Percentiles rank a stretch among this genome's conserved stretches.
phyloP scores from a whole-genome alignment of 2,329 filamentous ascomycete species.

The Botrytis porri region DNA sequence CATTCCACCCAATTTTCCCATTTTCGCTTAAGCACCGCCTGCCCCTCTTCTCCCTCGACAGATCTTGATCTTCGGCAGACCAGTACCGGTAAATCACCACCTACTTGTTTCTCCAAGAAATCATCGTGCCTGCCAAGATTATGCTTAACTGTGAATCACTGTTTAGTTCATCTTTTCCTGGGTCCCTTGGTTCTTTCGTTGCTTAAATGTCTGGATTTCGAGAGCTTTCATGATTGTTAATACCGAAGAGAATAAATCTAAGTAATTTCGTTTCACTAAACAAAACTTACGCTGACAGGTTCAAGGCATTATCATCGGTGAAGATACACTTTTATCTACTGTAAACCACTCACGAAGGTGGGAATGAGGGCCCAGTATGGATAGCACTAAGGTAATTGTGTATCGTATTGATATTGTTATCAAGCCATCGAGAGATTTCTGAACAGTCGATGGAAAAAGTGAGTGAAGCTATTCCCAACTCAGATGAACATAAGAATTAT shows the following conservation, averaged over 20 bases:
- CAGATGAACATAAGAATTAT: not conserved
- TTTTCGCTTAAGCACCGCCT: not conserved
- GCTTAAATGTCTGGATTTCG: not conserved
- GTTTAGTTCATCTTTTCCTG: not conserved
- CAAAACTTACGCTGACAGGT: not conserved
- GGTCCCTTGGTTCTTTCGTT: not conserved
- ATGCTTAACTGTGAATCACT: not conserved
- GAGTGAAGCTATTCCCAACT: not conserved
- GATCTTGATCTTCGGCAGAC: not conserved
- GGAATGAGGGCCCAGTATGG: not conserved
- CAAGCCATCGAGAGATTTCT: not conserved
- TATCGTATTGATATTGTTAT: not conserved
- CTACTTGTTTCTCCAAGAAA: not conserved
- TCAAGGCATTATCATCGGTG: not conserved
- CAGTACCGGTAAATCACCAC: not conserved
- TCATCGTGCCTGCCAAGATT: not conserved
- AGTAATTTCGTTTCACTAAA: not conserved
- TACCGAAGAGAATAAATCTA: not conserved
- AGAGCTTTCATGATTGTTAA: not conserved
- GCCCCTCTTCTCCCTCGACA: not conserved
- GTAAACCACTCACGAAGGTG: not conserved
- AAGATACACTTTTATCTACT: not conserved
- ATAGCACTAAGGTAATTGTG: not conserved
- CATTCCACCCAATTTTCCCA: not conserved
- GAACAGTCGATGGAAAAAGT: not conserved